Conservation (phyloP, 2,329 filamentous ascomycete species). For the Sarocladium kiliense region DNA sequence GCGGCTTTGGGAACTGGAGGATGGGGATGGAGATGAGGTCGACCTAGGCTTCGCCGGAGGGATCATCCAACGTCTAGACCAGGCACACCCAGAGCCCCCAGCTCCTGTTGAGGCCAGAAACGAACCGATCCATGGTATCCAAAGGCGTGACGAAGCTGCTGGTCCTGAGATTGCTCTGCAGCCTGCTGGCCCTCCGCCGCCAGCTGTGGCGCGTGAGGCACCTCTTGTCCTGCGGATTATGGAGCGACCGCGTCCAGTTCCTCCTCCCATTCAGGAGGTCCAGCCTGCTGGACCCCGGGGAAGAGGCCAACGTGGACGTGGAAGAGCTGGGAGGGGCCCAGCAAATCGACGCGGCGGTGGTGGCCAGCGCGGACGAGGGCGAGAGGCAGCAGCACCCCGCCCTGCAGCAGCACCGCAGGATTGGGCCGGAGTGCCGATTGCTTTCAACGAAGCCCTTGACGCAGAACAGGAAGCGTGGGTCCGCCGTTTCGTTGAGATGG, state of each 20-base stretch:
- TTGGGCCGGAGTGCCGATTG: neutral
- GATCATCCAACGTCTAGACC: constrained; percentile 12
- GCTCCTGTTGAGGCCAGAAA: neutral
- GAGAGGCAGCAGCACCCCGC: constrained; percentile 13
- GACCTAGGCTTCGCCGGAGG: constrained; percentile 40
- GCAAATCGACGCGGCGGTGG: constrained; percentile 12
- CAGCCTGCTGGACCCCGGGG: neutral
- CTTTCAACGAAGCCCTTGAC: constrained; percentile 25
- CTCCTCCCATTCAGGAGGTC: constrained; percentile 5
- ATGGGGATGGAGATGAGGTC: constrained; percentile 62
- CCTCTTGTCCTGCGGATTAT: constrained; percentile 52
- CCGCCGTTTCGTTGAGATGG: constrained; percentile 48
- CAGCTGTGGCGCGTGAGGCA: constrained; percentile 47
- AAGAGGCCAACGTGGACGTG: constrained; percentile 5
- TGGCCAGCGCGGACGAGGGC: constrained; percentile 8
- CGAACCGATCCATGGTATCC: neutral
- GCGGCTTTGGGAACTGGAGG: constrained; percentile 85
- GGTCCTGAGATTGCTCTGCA: constrained; percentile 18
- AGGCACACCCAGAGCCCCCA: constrained; percentile 12
- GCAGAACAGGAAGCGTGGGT: constrained; percentile 47
- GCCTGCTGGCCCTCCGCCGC: constrained; percentile 18
- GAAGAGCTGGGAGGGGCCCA: neutral
- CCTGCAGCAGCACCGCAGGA: neutral
- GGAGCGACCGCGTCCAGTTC: constrained; percentile 23
- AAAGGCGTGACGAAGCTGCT: neutral